Evolutionary conservation across 805 yeast species (phyloP).

Genomic region (Saccharomycopsis guyanensis): DNA sequence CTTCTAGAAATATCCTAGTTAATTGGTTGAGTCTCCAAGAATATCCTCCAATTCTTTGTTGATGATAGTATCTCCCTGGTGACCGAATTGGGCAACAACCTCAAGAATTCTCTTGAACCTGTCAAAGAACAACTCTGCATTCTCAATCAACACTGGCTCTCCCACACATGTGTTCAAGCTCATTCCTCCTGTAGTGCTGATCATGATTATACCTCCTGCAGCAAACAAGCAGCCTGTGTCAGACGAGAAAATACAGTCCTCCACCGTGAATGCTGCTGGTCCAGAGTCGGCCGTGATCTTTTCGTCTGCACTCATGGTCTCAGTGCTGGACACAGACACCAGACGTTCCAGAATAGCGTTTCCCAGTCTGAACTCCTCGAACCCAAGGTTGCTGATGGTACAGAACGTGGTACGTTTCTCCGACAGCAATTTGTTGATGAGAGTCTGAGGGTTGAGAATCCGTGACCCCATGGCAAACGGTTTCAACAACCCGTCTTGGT

Average conservation of each 20-base stretch:
- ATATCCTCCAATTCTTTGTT: no score
- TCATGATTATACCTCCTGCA: not conserved
- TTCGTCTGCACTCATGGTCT: not conserved
- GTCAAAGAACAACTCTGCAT: not conserved
- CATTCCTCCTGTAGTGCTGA: not conserved
- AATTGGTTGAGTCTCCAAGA: no score
- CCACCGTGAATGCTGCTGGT: not conserved
- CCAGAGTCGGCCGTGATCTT: not conserved
- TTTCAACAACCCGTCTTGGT: not conserved
- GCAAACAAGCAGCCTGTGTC: constrained; percentile 8
- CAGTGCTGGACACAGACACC: not conserved
- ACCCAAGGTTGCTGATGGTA: constrained; percentile 3
- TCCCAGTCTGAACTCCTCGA: not conserved
- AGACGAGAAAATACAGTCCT: not conserved
- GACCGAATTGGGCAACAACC: not conserved
- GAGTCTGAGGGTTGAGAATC: not conserved
- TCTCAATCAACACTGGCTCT: constrained; percentile 1
- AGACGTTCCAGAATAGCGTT: not conserved
- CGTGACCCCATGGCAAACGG: constrained; percentile 1
- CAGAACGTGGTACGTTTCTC: not conserved
- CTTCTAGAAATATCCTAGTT: no score
- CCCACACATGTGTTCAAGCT: not conserved
- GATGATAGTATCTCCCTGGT: not conserved
- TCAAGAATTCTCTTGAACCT: not conserved
- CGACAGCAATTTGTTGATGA: not conserved